A percentile compares a stretch with the other conserved stretches of the same genome.
Conservation (phyloP, 768 basidiomycete species). For the Rickenella mellea region DNA sequence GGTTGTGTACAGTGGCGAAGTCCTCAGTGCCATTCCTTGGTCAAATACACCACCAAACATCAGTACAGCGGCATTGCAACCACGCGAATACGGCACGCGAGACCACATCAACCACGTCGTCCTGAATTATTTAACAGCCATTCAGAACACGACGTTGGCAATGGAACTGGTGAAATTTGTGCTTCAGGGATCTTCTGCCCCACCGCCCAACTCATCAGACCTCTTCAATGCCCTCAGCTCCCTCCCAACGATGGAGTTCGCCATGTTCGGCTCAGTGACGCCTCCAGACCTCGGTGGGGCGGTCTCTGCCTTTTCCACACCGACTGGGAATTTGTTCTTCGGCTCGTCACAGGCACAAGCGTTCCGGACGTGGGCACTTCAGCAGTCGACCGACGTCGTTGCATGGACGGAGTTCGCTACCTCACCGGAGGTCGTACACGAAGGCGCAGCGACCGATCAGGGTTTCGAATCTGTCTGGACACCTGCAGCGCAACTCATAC, state of each 20-base stretch:
- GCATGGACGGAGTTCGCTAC: slow-evolving; percentile 46
- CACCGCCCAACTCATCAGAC: slow-evolving; percentile 30
- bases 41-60: slow-evolving; percentile 19
- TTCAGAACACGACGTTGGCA: slow-evolving; percentile 35
- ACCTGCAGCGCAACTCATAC: slow-evolving; percentile 22
- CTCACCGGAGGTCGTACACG: slow-evolving; percentile 40
- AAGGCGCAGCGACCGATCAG: slow-evolving; percentile 32
- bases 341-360: slow-evolving; percentile 40
- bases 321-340: slow-evolving; percentile 46
- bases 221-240: slow-evolving; percentile 31
- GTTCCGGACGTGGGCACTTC: slow-evolving; percentile 47
- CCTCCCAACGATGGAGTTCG: slow-evolving; percentile 50
- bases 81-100: slow-evolving; percentile 47
- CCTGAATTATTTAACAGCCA: slow-evolving; percentile 43
- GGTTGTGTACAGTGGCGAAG: slow-evolving; percentile 41
- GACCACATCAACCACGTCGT: slow-evolving; percentile 47
- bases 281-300: slow-evolving; percentile 38
- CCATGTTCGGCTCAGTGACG: slow-evolving; percentile 48
- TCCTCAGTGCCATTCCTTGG: slow-evolving; percentile 39
- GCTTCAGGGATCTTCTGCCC: slow-evolving; percentile 26
- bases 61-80: slow-evolving; percentile 28
- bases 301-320: slow-evolving; percentile 40
- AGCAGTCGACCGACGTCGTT: slow-evolving; percentile 25
- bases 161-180: slow-evolving; percentile 41
- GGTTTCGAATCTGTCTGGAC: slow-evolving; percentile 42